Percentiles rank a stretch among this genome's conserved stretches.
phyloP scores from a whole-genome alignment of 306 rosid species.

The Delonix regia region DNA sequence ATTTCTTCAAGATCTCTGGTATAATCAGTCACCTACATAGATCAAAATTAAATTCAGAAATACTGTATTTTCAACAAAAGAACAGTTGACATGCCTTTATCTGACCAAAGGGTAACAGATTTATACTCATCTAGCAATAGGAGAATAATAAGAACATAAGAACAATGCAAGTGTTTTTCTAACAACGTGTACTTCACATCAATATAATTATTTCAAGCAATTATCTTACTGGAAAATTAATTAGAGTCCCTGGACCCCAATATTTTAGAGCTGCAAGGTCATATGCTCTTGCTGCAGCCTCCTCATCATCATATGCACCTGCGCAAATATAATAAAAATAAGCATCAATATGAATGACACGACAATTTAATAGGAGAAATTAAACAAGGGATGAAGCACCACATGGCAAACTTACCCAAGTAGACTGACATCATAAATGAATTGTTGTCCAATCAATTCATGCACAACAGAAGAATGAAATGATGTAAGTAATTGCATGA shows the following conservation, averaged over 20 bases:
- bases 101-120: neutral
- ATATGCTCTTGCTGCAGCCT: slow-evolving; percentile 87
- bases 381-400: neutral
- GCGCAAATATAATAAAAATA: slow-evolving; percentile 15
- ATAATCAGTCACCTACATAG: slow-evolving; percentile 70
- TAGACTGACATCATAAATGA: slow-evolving; percentile 56
- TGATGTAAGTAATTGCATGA: slow-evolving; percentile 35
- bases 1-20: slow-evolving; percentile 82
- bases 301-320: slow-evolving; percentile 91
- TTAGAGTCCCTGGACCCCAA: slow-evolving; percentile 84
- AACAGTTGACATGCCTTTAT: neutral
- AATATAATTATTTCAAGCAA: neutral
- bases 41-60: slow-evolving; percentile 8
- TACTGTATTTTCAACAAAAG: neutral
- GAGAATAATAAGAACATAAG: neutral
- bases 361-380: neutral
- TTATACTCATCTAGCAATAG: slow-evolving; percentile 10
- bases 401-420: slow-evolving; percentile 64
- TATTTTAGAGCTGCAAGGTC: slow-evolving; percentile 87
- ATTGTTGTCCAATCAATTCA: slow-evolving; percentile 37
- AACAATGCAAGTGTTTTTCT: neutral
- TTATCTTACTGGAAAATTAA: slow-evolving; percentile 76
- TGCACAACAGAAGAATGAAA: slow-evolving; percentile 38
- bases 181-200: neutral
- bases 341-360: neutral